Evolutionary conservation across 2,329 filamentous ascomycete species (phyloP), one percentile per base, ranked within the genome.

Genomic region (Teratosphaeria destructans): DNA sequence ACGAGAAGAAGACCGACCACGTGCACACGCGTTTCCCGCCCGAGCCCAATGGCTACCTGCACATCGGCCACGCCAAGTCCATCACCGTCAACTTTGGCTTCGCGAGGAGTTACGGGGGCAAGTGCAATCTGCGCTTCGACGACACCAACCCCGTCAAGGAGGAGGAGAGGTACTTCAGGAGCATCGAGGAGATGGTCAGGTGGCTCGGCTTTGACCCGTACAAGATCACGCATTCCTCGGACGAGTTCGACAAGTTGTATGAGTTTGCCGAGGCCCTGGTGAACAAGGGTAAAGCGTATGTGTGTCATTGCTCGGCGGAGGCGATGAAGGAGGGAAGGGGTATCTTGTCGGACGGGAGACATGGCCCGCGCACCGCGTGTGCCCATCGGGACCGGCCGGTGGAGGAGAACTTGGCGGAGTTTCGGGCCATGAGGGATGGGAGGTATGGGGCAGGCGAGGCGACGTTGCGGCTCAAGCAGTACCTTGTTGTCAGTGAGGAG

Each of bases 1-100:
- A 77, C 57, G 77, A 80, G 68, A 79, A 80, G 69, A 37, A 35
- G 32, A 39, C 23, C 0, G 64, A 70, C 32, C 68, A 76, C 12
- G 77, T 80, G 43, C 72, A 75, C 58, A 77, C 78, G 10, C 78
- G 78, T 57, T 81, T 81, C 61, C 78, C 78, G 0, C 78, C 78
- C 32, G 78, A 80, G 75, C 94, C 94, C 55, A 97, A 97, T 73
- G 94, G 93, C 58, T 96, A 88, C 72, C 82, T 96, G 10, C 92
- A 96, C 71, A 88, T 97, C 66, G 93, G 93, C 23, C 94, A 97
- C 72, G 89, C 88, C 65, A 97, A 97, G 78, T 93, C 94, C 26
- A 96, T 97, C 73, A 88, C 90, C 0, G 85, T 97, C 74, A 96
- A 97, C 76, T 97, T 97, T 76, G 93, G 93, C 6, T 97, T 96